These are phyloP conservation scores for Venturia asperata DNA, from an alignment of 2,329 filamentous ascomycete genomes.

Conservation along the genomic window DNA sequence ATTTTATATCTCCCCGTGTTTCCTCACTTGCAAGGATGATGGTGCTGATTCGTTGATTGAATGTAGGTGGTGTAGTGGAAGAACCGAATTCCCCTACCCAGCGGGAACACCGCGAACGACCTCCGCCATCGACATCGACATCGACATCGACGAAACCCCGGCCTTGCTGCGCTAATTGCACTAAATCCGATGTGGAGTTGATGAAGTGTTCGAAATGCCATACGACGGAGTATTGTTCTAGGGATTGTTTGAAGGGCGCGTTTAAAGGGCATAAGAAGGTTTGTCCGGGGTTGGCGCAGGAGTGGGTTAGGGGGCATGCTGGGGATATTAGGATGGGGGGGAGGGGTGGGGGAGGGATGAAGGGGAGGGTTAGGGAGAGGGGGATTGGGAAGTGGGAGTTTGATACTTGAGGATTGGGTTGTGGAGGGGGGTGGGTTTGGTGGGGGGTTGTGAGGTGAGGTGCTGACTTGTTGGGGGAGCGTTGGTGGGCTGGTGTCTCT, in stretches of 20 bases:
- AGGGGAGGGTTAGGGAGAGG: slow-evolving; percentile 14
- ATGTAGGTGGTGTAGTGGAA: too few species aligned
- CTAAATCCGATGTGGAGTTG: not conserved
- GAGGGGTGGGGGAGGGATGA: not conserved
- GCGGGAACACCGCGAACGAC: too few species aligned
- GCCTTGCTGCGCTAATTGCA: not conserved
- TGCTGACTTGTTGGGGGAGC: too few species aligned
- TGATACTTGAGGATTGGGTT: not conserved
- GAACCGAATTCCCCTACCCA: not conserved
- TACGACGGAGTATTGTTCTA: not conserved
- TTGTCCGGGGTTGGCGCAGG: slow-evolving; percentile 25
- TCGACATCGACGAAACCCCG: not conserved
- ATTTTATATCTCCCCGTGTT: not conserved
- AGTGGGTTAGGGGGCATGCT: slow-evolving; percentile 25
- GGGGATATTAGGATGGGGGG: not conserved
- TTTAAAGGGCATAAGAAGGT: slow-evolving; percentile 10
- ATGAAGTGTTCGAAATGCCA: not conserved
- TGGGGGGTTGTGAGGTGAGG: not conserved
- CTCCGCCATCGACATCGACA: too few species aligned
- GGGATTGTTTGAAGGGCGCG: not conserved
- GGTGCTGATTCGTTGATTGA: too few species aligned
- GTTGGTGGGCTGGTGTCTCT: too few species aligned
- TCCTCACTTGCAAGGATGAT: too few species aligned
- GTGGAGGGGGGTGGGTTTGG: not conserved
- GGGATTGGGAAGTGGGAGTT: slow-evolving; percentile 13